A percentile compares a stretch with the other conserved stretches of the same genome.
phyloP scores from a whole-genome alignment of 2,329 filamentous ascomycete species.

The Botrytis porri region DNA sequence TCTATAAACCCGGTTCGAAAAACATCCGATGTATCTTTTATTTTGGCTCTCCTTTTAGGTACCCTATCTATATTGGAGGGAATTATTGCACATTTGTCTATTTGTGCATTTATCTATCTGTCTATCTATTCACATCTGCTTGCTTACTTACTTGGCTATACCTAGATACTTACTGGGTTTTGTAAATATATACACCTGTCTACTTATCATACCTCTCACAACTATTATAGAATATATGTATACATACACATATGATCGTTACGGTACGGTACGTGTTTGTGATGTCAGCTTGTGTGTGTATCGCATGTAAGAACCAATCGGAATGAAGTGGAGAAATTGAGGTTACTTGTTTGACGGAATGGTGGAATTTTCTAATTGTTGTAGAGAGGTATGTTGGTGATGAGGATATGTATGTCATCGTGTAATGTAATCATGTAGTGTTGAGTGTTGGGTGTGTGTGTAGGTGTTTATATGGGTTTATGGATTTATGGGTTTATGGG shows the following conservation, averaged over 20 bases:
- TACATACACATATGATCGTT: not conserved
- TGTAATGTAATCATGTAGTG: too few relatives aligned
- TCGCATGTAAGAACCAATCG: not conserved
- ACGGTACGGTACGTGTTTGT: not conserved
- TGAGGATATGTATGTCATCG: too few relatives aligned
- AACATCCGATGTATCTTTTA: not conserved
- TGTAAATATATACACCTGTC: not conserved
- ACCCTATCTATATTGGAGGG: not conserved
- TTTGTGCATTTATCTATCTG: too few relatives aligned
- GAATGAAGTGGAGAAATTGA: not conserved
- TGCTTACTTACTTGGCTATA: not conserved
- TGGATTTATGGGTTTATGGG: too few relatives aligned
- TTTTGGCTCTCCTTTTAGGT: not conserved
- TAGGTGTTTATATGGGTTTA: too few relatives aligned
- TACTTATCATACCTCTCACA: not conserved
- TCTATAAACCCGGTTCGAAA: not conserved
- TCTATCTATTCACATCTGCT: not conserved
- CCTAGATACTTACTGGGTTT: not conserved
- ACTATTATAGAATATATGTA: not conserved
- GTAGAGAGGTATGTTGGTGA: not conserved
- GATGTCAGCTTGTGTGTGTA: not conserved
- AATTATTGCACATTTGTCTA: not conserved
- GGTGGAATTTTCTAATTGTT: not conserved
- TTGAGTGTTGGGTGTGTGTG: too few relatives aligned
- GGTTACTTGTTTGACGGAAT: not conserved